phyloP scores from a whole-genome alignment of 805 yeast species.

The Helenozyma baotianmanensis region DNA sequence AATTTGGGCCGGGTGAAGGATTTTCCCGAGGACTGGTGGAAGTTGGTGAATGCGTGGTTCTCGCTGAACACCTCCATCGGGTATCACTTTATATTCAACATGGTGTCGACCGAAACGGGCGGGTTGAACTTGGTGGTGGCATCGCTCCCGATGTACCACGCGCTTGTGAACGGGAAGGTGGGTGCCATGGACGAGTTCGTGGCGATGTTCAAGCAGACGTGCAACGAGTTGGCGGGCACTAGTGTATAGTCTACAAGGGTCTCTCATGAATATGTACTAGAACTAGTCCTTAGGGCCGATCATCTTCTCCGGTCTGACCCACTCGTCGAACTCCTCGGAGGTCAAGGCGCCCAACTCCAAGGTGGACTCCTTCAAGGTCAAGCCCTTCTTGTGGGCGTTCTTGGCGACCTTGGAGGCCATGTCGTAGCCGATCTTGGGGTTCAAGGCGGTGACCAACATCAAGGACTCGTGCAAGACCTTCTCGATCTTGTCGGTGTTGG shows the following conservation, averaged over 20 bases:
- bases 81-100: conserved; percentile 9
- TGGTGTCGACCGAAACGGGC: conserved; percentile 8
- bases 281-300: conserved; percentile 74
- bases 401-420: conserved; percentile 96
- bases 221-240: not conserved
- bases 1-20: conserved; percentile 10
- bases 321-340: conserved; percentile 85
- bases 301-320: conserved; percentile 98
- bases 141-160: conserved; percentile 6
- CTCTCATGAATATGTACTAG: no score
- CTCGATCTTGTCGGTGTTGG: conserved; percentile 82
- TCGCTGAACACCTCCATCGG: conserved; percentile 5
- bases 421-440: conserved; percentile 98
- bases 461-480: conserved; percentile 89
- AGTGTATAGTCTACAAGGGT: no score
- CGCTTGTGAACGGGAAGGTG: conserved; percentile 1
- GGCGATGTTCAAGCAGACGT: conserved; percentile 1
- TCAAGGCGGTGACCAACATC: conserved; percentile 97
- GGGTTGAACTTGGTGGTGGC: conserved; percentile 8
- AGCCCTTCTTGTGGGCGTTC: conserved; percentile 97
- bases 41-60: conserved; percentile 7
- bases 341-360: conserved; percentile 82
- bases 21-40: not conserved
- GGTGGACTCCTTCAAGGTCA: conserved; percentile 92
- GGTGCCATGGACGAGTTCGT: conserved; percentile 7